These are phyloP conservation scores for Lagenidium giganteum DNA, from an alignment of 352 stramenopile species.

Conservation along the genomic window DNA sequence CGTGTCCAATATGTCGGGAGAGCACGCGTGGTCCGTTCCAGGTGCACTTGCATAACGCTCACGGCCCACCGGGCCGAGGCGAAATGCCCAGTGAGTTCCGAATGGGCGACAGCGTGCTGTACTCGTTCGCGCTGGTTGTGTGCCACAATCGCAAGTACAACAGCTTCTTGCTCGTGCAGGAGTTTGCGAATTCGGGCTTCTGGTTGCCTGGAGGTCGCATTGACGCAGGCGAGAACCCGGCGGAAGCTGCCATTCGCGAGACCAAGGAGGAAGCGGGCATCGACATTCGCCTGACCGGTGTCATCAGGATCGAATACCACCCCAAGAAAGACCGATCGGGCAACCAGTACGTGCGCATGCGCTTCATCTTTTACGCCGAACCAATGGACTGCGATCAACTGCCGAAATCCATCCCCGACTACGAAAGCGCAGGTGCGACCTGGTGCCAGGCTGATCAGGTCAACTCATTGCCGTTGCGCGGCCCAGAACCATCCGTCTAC, in stretches of 20 bases:
- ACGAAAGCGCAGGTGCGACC: conserved; percentile 76
- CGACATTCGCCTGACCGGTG: conserved; percentile 68
- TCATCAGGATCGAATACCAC: conserved; percentile 84
- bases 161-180: conserved; percentile 79
- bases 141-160: conserved; percentile 82
- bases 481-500: conserved; percentile 66
- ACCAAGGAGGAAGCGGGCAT: conserved; percentile 85
- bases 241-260: conserved; percentile 72
- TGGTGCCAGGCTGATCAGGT: conserved; percentile 78
- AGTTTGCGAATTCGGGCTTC: conserved; percentile 83
- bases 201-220: conserved; percentile 78
- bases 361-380: conserved; percentile 82
- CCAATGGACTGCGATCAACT: conserved; percentile 70
- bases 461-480: conserved; percentile 51
- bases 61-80: conserved; percentile 65
- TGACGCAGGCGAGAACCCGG: conserved; percentile 73
- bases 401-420: conserved; percentile 85
- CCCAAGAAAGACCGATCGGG: conserved; percentile 69
- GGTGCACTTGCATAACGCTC: conserved; percentile 82
- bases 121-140: conserved; percentile 82
- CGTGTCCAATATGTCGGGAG: conserved; percentile 72
- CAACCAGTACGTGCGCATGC: conserved; percentile 79
- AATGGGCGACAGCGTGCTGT: conserved; percentile 66
- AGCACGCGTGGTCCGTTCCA: conserved; percentile 67
- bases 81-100: conserved; percentile 83